These are phyloP conservation scores for Candida methanosorbosa DNA, from an alignment of 805 yeast genomes.

Conservation along the genomic window DNA sequence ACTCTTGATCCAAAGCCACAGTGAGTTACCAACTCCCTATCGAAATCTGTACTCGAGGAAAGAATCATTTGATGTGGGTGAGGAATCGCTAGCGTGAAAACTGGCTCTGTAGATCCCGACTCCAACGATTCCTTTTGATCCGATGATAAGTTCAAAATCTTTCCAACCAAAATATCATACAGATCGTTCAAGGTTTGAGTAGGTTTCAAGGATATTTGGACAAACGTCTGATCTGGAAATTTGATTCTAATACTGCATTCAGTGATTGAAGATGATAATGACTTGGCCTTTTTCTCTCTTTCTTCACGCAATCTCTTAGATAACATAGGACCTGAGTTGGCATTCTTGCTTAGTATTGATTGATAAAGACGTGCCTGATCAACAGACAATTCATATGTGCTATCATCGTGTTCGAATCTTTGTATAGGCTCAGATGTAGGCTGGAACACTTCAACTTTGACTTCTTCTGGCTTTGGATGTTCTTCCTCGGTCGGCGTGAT, in stretches of 20 bases:
- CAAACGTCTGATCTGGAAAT: conserved; percentile 47
- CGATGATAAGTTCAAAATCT: conserved; percentile 22
- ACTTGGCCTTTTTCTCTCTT: conserved; percentile 14
- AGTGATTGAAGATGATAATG: conserved; percentile 4
- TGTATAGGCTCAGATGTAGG: conserved; percentile 6
- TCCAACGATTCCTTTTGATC: conserved; percentile 22
- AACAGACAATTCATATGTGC: conserved; percentile 36
- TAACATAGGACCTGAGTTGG: conserved; percentile 29
- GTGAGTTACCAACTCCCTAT: conserved; percentile 25
- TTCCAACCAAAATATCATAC: conserved; percentile 10
- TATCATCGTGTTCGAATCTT: conserved; percentile 20
- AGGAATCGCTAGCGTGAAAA: conserved; percentile 30
- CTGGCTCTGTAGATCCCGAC: conserved; percentile 11
- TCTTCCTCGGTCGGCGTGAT: conserved; percentile 1
- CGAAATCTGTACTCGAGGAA: conserved; percentile 11
- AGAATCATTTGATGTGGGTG: conserved; percentile 36
- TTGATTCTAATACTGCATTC: conserved; percentile 39
- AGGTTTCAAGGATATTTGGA: conserved; percentile 43
- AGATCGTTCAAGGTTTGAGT: conserved; percentile 26
- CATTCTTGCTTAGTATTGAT: conserved; percentile 33
- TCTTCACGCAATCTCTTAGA: conserved; percentile 25
- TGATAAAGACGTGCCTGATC: conserved; percentile 49
- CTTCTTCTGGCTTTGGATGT: conserved; percentile 1
- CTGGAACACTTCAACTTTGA: conserved; percentile 11
- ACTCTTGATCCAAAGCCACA: conserved; percentile 32